Percentiles rank a stretch among this genome's conserved stretches.
Evolutionary conservation across 352 stramenopile species (phyloP).

Genomic region (Pythium graminicola): DNA sequence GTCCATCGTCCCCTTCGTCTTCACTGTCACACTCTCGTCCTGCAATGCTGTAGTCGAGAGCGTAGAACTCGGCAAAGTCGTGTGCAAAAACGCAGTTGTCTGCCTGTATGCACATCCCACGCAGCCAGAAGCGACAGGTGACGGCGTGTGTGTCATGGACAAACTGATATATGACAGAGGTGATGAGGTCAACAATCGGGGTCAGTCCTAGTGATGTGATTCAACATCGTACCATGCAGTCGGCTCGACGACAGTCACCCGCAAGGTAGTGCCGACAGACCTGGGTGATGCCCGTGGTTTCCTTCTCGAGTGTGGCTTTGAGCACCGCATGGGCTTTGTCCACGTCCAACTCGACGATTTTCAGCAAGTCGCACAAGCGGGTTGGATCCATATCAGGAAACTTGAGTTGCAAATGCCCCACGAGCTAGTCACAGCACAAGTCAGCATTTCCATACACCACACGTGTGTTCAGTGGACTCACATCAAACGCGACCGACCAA

Average conservation of each 20-base stretch:
- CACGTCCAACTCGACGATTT: constrained; percentile 62
- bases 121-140: constrained; percentile 82
- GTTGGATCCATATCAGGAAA: constrained; percentile 72
- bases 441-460: too few relatives aligned
- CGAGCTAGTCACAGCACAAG: too few relatives aligned
- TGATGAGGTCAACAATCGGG: too few relatives aligned
- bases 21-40: constrained; percentile 69
- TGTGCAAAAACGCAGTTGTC: constrained; percentile 80
- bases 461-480: constrained; percentile 18
- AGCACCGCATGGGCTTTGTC: constrained; percentile 69
- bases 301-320: constrained; percentile 67
- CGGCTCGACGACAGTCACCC: constrained; percentile 70
- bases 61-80: constrained; percentile 71
- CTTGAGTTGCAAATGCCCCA: constrained; percentile 76
- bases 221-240: constrained; percentile 64
- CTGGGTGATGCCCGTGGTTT: constrained; percentile 59
- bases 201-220: too few relatives aligned
- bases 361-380: constrained; percentile 66
- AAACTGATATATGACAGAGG: constrained; percentile 63
- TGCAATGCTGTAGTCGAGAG: constrained; percentile 40
- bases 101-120: constrained; percentile 66
- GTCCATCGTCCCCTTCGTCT: constrained; percentile 47
- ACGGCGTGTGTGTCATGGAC: constrained; percentile 78
- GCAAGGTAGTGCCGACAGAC: constrained; percentile 80
- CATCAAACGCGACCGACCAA: constrained; percentile 81